Evolutionary conservation across 768 basidiomycete genomes (phyloP), one percentile per base, ranked within the genome.

Genomic region (Calocera cornea): DNA sequence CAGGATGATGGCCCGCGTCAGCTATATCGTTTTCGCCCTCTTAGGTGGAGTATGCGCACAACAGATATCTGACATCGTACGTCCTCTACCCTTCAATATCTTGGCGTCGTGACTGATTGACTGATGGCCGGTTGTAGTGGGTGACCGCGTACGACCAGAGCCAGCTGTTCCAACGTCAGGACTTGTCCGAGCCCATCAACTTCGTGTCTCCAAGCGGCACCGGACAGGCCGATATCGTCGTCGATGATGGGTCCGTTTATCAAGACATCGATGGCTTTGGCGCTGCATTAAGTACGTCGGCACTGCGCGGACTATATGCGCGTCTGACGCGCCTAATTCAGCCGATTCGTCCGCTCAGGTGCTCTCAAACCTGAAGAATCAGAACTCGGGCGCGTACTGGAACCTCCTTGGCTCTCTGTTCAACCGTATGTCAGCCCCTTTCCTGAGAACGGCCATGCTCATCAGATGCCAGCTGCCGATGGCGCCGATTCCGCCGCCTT

Each of bases 261-360:
- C 68, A 69, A 27, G 54, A 50, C 17, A 66, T 69, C 41, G 68
- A 69, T 60, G 68, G 68, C 12, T 69, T 69, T 40, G 68, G 68
- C 12, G 68, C 68, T n/a, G 44, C 68, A 27, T 66, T 69, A 29
- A 69, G 54, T 60, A 27, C 27, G 54, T 60, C n/a, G n/a, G n/a
- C n/a, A n/a, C n/a, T n/a, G n/a, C n/a, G n/a, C n/a, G n/a, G n/a
- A n/a, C n/a, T n/a, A n/a, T 27, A 33, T 27, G 7, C 14, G 54
- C 54, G 11, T n/a, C n/a, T n/a, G n/a, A n/a, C n/a, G n/a, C n/a
- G n/a, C n/a, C n/a, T n/a, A n/a, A n/a, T 33, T 16, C 27, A 60
- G 54, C 88, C 33, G 89, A 91, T 73, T 88, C 87, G 1, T 85
- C 88, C 11, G 87, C 88, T 0, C 76, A 80, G 27, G 75, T 82